Conservation (phyloP, 2,329 filamentous ascomycete species). For the Trichoderma aggressivum region DNA sequence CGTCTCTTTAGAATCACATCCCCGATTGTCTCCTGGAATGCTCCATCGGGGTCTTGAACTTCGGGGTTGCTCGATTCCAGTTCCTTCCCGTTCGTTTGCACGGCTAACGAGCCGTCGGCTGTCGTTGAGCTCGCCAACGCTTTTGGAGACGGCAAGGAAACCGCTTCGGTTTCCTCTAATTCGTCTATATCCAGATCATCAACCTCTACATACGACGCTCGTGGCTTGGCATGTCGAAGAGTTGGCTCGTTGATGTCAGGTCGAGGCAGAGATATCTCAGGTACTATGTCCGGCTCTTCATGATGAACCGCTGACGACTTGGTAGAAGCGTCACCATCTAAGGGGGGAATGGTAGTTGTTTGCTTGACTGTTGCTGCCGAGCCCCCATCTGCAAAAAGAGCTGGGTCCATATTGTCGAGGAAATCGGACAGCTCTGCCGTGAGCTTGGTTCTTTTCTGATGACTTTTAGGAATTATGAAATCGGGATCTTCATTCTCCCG, state of each 20-base stretch:
- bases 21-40: neutral
- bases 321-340: constrained; percentile 20
- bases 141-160: neutral
- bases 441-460: constrained; percentile 41
- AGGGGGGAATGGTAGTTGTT: constrained; percentile 22
- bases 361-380: neutral
- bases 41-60: neutral
- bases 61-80: neutral
- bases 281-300: constrained; percentile 24
- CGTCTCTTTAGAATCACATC: constrained; percentile 21
- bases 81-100: neutral
- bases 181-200: constrained; percentile 41
- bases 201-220: constrained; percentile 48
- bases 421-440: constrained; percentile 29
- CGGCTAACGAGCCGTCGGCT: constrained; percentile 24
- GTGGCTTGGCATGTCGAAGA: constrained; percentile 52
- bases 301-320: constrained; percentile 17
- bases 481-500: constrained; percentile 55
- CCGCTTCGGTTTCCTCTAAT: constrained; percentile 42
- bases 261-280: constrained; percentile 21
- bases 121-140: constrained; percentile 8
- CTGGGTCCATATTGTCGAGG: constrained; percentile 49
- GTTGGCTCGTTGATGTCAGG: constrained; percentile 47
- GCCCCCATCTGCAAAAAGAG: constrained; percentile 39
- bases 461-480: constrained; percentile 43